phyloP scores from a whole-genome alignment of 2,329 filamentous ascomycete species.

The Zymoseptoria pseudotritici region DNA sequence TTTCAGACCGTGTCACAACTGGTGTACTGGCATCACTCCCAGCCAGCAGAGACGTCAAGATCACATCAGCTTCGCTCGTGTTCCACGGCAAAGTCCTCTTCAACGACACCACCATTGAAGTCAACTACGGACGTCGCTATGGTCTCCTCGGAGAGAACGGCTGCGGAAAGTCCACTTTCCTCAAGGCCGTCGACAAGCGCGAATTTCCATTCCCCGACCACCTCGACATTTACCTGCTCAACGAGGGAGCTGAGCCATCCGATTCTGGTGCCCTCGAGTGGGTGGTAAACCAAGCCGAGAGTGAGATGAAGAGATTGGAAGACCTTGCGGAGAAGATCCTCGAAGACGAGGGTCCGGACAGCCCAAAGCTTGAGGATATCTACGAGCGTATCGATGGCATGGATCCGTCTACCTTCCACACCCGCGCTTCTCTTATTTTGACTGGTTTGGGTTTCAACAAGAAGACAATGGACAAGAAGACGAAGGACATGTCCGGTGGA shows the following conservation, averaged over 20 bases:
- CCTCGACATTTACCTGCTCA: constrained; percentile 95
- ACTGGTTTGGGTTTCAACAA: constrained; percentile 99
- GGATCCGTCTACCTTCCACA: constrained; percentile 96
- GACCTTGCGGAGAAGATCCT: constrained; percentile 81
- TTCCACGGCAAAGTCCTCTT: constrained; percentile 98
- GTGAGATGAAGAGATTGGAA: constrained; percentile 85
- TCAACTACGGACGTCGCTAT: constrained; percentile 88
- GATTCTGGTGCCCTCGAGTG: constrained; percentile 91
- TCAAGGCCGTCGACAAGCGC: constrained; percentile 88
- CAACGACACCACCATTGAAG: constrained; percentile 85
- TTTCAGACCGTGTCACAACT: constrained; percentile 96
- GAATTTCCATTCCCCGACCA: constrained; percentile 95
- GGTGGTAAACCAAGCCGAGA: constrained; percentile 92
- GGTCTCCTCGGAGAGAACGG: constrained; percentile 97
- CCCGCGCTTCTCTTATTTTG: constrained; percentile 89
- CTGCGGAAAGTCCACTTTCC: constrained; percentile 95
- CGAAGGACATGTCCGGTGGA: constrained; percentile 99
- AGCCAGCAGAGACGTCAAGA: constrained; percentile 91
- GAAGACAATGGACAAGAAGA: constrained; percentile 95
- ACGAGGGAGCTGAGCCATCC: constrained; percentile 86
- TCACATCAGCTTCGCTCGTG: constrained; percentile 83
- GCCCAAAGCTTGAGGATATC: constrained; percentile 80
- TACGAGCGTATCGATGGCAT: constrained; percentile 99
- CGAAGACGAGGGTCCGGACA: constrained; percentile 87
- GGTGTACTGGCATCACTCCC: constrained; percentile 84